Base-by-base conservation (phyloP, 2,329 filamentous ascomycete species). In the Colletotrichum simmondsii region DNA sequence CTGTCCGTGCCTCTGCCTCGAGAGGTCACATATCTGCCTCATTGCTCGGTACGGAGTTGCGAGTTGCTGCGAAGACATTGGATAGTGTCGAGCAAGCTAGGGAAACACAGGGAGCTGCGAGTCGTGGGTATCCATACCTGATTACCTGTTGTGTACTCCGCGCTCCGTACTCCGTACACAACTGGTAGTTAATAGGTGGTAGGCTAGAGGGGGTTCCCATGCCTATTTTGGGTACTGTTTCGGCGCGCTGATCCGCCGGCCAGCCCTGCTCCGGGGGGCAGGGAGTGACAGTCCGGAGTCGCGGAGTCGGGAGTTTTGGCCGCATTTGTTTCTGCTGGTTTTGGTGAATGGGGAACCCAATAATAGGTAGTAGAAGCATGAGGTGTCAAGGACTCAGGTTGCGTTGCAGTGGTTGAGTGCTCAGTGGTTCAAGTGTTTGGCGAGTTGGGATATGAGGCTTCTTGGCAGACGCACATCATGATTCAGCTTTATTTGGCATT, bases 231-330 rank as follows among this genome's bases (percentile, higher is more conserved):
- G 49, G 59, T 12, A 37, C 37, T 57, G 66, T 70, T 73, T 73
- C 66, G 71, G 71, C 67, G 71, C 66, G 71, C 57, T 71, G 71
- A 71, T 73, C 71, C 66, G 71, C 71, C 57, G 65, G 60, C 56
- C 7, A 32, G 35, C 35, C 56, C 54, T 70, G 70, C 49, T 57
- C 70, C 66, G 66, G 70, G 66, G 60, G 42, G 37, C 46, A 52
- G 66, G 71, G 71, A 65, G 66, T 65, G 35, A 24, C 60, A 65
- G 66, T 42, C 71, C 71, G 71, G 61, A 52, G 66, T 61, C 46
- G 60, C 59, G 54, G 30, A 65, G 42, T 72, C 66, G 60, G 66
- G 16, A 35, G 10, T 61, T 71, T 57, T 73, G 60, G 52, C 56
- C 35, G 37, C 12, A 28, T 64, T 70, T 64, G 46, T 65, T 65